Evolutionary conservation across 2,329 filamentous ascomycete genomes (phyloP), one percentile per base, ranked within the genome.

Genomic region (Scedosporium dehoogii): DNA sequence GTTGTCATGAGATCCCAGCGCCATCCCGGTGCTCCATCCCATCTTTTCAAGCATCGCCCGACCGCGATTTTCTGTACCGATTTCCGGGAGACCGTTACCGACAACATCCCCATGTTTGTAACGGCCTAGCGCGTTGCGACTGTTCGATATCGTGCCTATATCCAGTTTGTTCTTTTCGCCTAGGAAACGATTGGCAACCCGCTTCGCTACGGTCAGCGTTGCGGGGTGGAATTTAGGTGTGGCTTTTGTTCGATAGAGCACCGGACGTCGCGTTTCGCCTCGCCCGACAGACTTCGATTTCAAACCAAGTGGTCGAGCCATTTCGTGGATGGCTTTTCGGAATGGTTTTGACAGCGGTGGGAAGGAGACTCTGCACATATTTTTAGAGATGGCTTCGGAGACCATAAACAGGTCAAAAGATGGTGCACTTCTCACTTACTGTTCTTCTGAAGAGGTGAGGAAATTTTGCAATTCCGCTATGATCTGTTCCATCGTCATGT

Each of bases 11-110:
- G 90, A 85, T 60, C 94, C 94, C 1, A 99, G 81, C 1, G 89
- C 90, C 70, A 88, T 96, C 4, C 94, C 94, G 60, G 82, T 88
- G 65, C 84, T 89, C 92, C 94, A 99, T 3, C 94, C 94, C 94
- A 97, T 97, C 76, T 94, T 97, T 76, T 96, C 91, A 66, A 99
- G 76, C 85, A 99, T 90, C 3, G 86, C 85, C 59, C 91, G 84
- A 10, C 94, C 94, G 67, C 85, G 91, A 72, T 96, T 97, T 61
- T 89, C 89, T 4, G 80, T 78, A 1, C 90, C 90, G 38, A 99
- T 81, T 72, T 96, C 92, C 10, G 92, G 90, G 1, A 93, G 92
- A 58, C 86, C 85, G 1, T 84, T 91, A 58, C 93, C 94, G 2
- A 97, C 92, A 29, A 96, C 78, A 67, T 97, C 92, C 18, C 94